phyloP scores from a whole-genome alignment of 2,329 filamentous ascomycete genomes.

The Ascochyta rabiei region DNA sequence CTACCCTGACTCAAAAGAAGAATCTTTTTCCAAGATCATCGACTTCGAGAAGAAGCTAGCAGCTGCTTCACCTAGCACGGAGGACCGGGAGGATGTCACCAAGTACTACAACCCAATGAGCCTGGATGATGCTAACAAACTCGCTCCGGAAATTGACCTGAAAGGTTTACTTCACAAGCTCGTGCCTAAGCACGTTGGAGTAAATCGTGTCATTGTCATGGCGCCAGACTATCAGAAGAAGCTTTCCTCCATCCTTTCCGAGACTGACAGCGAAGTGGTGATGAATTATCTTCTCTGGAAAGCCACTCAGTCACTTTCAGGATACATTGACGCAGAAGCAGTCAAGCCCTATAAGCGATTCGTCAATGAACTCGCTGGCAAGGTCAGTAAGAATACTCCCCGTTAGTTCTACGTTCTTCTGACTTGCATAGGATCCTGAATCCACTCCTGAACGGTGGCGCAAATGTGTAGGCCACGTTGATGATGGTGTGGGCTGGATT shows the following conservation, averaged over 20 bases:
- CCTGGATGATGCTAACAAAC: slow-evolving; percentile 59
- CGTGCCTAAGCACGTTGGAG: slow-evolving; percentile 57
- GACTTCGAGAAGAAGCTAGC: slow-evolving; percentile 68
- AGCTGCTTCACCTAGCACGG: slow-evolving; percentile 61
- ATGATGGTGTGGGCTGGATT: slow-evolving; percentile 68
- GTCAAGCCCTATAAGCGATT: slow-evolving; percentile 66
- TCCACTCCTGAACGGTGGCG: slow-evolving; percentile 70
- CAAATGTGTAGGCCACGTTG: slow-evolving; percentile 65
- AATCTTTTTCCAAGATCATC: slow-evolving; percentile 44
- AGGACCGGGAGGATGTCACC: slow-evolving; percentile 66
- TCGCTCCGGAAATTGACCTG: slow-evolving; percentile 64
- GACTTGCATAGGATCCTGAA: slow-evolving; percentile 57
- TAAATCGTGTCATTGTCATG: slow-evolving; percentile 62
- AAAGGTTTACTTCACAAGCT: slow-evolving; percentile 59
- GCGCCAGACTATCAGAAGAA: slow-evolving; percentile 67
- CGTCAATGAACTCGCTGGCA: slow-evolving; percentile 65
- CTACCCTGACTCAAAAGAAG: slow-evolving; percentile 39
- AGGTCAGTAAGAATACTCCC: slow-evolving; percentile 30
- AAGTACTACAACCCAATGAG: slow-evolving; percentile 71
- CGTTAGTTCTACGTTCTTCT: slow-evolving; percentile 19
- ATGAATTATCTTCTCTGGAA: slow-evolving; percentile 71
- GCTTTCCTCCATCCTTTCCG: slow-evolving; percentile 61
- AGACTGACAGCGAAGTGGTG: slow-evolving; percentile 61
- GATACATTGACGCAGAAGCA: slow-evolving; percentile 63
- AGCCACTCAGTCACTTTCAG: slow-evolving; percentile 60